Base-by-base conservation (phyloP, 2,329 filamentous ascomycete genomes). In the Domatiomyces catenatus region DNA sequence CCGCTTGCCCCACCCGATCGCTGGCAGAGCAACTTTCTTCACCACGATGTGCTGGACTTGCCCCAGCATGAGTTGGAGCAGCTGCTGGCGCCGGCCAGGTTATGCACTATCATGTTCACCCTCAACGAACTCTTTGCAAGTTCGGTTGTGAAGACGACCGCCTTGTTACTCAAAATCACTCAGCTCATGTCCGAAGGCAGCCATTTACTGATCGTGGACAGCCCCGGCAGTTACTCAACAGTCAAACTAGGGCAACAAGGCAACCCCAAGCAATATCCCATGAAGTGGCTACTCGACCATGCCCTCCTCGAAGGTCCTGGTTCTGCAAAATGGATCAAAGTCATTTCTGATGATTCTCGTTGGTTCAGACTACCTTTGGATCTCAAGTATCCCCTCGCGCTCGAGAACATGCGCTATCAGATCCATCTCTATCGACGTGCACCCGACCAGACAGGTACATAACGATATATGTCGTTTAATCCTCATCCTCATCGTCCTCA, bases 361-460 rank as follows among this genome's bases (percentile, higher is more conserved):
- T 96, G 90, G 90, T 95, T 90, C 67, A 77, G 90, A 44, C 68
- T 94, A 36, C 71, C 76, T 10, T 74, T 77, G 44, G 47, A 52
- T 6, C 67, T 95, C 57, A 71, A 74, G 42, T 96, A 95, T 68
- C 84, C 88, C 6, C 87, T 95, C 60, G 76, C 81, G 48, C 68
- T 96, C 62, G 90, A 96, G 69, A 86, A 95, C 63, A 94, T 95
- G 89, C 80, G 89, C 46, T 94, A 90, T 66, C 90, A 96, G 67
- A 73, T 94, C 59, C 88, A 95, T 69, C 63, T 95, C 15, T 96
- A 94, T 62, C 66, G 69, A 50, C 67, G 70, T 54, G 26, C 48
- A 17, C 36, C n/a, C n/a, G 20, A 22, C 28, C 32, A 26, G 26
- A 12, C 26, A n/a, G 36, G 8, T 48, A 24, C 7, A 17, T 19